Evolutionary conservation across 2,329 filamentous ascomycete species (phyloP).

Genomic region (Ascocoryne sarcoides): DNA sequence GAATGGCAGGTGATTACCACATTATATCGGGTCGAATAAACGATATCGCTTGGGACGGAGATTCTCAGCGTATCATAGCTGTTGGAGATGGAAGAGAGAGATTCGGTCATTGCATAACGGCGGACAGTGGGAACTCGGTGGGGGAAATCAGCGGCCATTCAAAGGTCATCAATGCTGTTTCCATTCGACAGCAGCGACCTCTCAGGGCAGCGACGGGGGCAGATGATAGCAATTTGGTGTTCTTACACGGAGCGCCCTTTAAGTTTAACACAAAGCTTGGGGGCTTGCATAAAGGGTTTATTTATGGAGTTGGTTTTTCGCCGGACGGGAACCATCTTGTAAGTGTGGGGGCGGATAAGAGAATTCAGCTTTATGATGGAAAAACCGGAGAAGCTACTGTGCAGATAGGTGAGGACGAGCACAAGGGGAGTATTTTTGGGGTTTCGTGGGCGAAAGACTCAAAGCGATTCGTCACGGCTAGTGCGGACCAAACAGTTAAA

Average conservation of each 20-base stretch:
- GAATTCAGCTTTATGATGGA: conserved; percentile 91
- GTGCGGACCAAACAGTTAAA: conserved; percentile 89
- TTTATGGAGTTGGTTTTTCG: conserved; percentile 81
- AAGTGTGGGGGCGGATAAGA: conserved; percentile 85
- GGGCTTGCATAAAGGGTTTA: conserved; percentile 77
- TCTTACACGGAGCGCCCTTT: conserved; percentile 90
- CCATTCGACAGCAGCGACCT: conserved; percentile 83
- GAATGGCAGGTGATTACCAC: conserved; percentile 62
- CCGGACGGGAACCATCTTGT: conserved; percentile 77
- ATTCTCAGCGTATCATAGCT: conserved; percentile 91
- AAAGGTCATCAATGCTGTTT: conserved; percentile 81
- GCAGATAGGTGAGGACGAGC: conserved; percentile 72
- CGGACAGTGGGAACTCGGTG: conserved; percentile 91
- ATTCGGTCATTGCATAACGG: conserved; percentile 89
- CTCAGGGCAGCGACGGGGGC: conserved; percentile 83
- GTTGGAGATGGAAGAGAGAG: conserved; percentile 92
- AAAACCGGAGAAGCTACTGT: conserved; percentile 81
- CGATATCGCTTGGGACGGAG: conserved; percentile 94
- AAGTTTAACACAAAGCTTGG: conserved; percentile 83
- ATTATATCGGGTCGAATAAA: conserved; percentile 94
- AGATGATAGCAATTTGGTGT: conserved; percentile 83
- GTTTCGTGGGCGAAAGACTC: conserved; percentile 87
- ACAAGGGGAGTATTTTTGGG: conserved; percentile 87
- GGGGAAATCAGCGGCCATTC: conserved; percentile 91
- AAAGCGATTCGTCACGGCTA: conserved; percentile 79